Evolutionary conservation across 2,329 filamentous ascomycete species (phyloP), one percentile per base, ranked within the genome.

Genomic region (Didymosphaeria variabile): DNA sequence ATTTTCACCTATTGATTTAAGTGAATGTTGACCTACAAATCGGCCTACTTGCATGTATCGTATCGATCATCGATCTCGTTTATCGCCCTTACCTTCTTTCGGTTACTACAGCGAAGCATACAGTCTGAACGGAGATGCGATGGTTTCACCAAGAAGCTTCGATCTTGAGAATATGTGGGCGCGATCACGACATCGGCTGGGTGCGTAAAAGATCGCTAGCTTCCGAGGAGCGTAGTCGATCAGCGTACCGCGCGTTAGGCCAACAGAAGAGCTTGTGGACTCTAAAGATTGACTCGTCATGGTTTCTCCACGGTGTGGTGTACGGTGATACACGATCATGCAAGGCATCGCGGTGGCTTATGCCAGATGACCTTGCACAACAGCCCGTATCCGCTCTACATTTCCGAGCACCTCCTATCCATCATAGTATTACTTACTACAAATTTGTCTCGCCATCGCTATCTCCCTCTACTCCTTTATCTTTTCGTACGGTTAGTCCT

Each of bases 321-420:
- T 32, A 15, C 26, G n/a, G 19, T 6, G 5, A 21, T 5, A 13
- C 3, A 31, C 51, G 36, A 44, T 54, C 51, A 44, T 54, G 51
- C 51, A 54, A 40, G 26, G 23, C 13, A 44, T 54, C 51, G 38
- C 17, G 21, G 51, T 54, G 51, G 51, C 51, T 44, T 44, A 23
- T n/a, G n/a, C 49, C 51, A 54, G 51, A 54, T 54, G 51, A 54
- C 38, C 38, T 44, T 36, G 51, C 36, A 31, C 23, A 9, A 21
- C 26, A 8, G 19, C 21, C 40, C n/a, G 10, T 17, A 23, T 54
- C 26, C 17, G 15, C 3, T 21, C 40, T 7, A 8, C 26, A 21
- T 19, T 12, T 26, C 21, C 23, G 8, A 5, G 7, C n/a, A 40
- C 23, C 13, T 15, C 10, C 40, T 19, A 29, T 17, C 38, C 19